phyloP scores from a whole-genome alignment of 305 asterid species.

The Rubia balearica region DNA sequence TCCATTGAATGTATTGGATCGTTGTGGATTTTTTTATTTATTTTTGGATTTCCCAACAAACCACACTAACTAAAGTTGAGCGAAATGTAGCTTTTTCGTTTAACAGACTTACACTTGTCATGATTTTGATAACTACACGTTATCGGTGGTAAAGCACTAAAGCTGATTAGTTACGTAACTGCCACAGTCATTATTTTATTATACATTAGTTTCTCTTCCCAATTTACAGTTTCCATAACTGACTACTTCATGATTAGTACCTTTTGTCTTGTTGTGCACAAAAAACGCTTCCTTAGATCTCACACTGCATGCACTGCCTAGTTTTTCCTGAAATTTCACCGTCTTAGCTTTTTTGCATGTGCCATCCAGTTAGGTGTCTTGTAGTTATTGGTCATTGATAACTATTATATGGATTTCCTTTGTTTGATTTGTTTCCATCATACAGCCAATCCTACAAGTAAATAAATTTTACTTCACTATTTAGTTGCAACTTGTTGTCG shows the following conservation, averaged over 20 bases:
- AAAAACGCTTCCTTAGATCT: not conserved
- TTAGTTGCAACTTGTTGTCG: not conserved
- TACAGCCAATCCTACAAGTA: not conserved
- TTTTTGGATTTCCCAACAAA: not conserved
- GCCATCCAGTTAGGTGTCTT: not conserved
- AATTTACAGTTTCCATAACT: not conserved
- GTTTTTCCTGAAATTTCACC: conserved; percentile 1
- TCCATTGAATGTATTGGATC: conserved; percentile 3
- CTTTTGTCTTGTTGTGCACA: conserved; percentile 1
- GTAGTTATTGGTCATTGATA: not conserved
- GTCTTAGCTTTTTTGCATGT: not conserved
- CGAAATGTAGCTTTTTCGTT: not conserved
- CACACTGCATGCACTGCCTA: not conserved
- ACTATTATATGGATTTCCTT: not conserved
- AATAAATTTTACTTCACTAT: not conserved
- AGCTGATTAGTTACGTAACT: not conserved
- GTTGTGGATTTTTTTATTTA: not conserved
- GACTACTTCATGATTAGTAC: not conserved
- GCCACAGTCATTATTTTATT: not conserved
- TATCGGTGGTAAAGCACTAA: not conserved
- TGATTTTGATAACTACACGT: not conserved
- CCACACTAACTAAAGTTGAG: not conserved
- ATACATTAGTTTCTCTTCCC: not conserved
- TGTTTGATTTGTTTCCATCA: not conserved
- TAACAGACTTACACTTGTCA: too few relatives aligned